Percentiles rank a stretch among this genome's conserved stretches.
Conservation (phyloP, 768 basidiomycete genomes). For the Hygrocybe punicea region DNA sequence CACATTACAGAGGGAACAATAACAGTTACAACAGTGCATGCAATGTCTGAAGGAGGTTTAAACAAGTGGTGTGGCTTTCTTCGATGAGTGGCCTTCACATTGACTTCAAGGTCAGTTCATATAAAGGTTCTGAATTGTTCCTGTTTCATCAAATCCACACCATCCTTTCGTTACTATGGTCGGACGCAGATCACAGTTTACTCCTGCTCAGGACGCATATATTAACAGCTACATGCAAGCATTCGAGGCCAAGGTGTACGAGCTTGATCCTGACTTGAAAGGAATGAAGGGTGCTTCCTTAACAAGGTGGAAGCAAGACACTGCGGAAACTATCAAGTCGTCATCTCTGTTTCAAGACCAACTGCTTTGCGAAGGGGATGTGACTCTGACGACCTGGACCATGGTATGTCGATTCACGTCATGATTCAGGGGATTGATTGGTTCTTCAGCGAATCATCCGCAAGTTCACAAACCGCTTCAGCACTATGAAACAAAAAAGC, state of each 20-base stretch:
- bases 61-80: no score
- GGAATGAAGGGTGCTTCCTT: not conserved
- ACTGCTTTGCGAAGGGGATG: not conserved
- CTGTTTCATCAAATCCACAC: not conserved
- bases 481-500: not conserved
- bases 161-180: not conserved
- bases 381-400: not conserved
- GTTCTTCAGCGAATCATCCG: not conserved
- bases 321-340: not conserved
- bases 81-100: no score
- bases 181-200: not conserved
- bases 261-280: not conserved
- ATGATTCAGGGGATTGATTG: not conserved
- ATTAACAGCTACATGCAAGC: not conserved
- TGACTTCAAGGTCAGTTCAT: no score
- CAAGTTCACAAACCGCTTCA: not conserved
- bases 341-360: not conserved
- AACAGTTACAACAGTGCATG: no score
- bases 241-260: not conserved
- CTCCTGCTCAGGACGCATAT: not conserved
- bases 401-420: not conserved
- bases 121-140: not conserved
- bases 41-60: no score
- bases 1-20: no score
- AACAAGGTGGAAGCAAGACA: not conserved